Conservation (phyloP, 2,329 filamentous ascomycete species). For the Thelonectria discophora region DNA sequence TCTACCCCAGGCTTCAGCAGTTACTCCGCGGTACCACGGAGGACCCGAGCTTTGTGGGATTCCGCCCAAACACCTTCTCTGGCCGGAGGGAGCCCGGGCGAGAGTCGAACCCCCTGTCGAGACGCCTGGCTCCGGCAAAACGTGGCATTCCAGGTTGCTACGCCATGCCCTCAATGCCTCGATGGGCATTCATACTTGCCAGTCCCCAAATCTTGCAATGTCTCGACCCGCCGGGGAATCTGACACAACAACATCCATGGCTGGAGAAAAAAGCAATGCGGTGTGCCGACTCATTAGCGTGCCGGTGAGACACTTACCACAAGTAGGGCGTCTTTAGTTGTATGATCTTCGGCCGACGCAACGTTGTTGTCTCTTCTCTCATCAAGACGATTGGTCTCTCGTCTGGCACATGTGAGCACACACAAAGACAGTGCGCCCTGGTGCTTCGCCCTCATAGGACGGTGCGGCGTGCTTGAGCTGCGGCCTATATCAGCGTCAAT, state of each 20-base stretch:
- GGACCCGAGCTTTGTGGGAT: slow-evolving; percentile 21
- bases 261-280: slow-evolving; percentile 34
- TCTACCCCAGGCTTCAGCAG: slow-evolving; percentile 35
- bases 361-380: slow-evolving; percentile 30
- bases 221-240: slow-evolving; percentile 22
- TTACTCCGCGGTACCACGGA: slow-evolving; percentile 33
- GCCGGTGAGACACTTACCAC: slow-evolving; percentile 19
- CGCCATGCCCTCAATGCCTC: slow-evolving; percentile 13
- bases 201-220: slow-evolving; percentile 7
- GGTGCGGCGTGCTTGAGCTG: slow-evolving; percentile 17
- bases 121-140: slow-evolving; percentile 5
- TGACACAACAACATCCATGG: slow-evolving; percentile 18
- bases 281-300: slow-evolving; percentile 14
- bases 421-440: slow-evolving; percentile 22
- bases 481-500: slow-evolving; percentile 22
- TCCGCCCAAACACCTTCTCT: slow-evolving; percentile 29
- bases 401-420: slow-evolving; percentile 12
- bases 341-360: slow-evolving; percentile 22
- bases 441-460: slow-evolving; percentile 20
- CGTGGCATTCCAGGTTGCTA: slow-evolving; percentile 13
- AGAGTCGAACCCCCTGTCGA: slow-evolving; percentile 26
- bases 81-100: slow-evolving; percentile 18
- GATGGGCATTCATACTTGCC: not conserved
- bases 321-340: slow-evolving; percentile 16
- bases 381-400: slow-evolving; percentile 16